Evolutionary conservation across 768 basidiomycete genomes (phyloP).

Genomic region (Coprinopsis sp.): DNA sequence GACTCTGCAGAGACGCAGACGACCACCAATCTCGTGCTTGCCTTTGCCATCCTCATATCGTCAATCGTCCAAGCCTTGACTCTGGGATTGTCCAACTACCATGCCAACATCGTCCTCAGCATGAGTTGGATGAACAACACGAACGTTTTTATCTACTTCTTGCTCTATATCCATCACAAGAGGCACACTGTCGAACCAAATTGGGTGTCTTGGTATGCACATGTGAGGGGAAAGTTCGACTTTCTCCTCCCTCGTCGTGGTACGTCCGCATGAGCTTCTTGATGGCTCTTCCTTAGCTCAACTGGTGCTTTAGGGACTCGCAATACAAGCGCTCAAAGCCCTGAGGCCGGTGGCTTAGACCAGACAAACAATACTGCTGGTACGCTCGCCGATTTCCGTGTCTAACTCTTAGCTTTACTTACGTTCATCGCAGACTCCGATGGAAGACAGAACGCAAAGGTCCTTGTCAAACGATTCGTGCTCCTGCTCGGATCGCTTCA

Average conservation of each 20-base stretch:
- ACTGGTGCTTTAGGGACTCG: conserved; percentile 15
- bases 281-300: conserved; percentile 11
- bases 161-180: too few species aligned
- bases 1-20: conserved; percentile 11
- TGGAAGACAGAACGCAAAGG: not conserved
- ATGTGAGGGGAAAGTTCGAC: conserved; percentile 21
- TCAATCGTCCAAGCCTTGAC: too few species aligned
- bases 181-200: too few species aligned
- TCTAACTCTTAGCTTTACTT: not conserved
- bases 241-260: conserved; percentile 21
- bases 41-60: too few species aligned
- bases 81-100: too few species aligned
- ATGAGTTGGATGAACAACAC: too few species aligned
- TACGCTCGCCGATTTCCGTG: not conserved
- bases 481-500: too few species aligned
- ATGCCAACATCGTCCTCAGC: too few species aligned
- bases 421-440: too few species aligned
- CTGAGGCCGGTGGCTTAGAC: not conserved
- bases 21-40: too few species aligned
- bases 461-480: too few species aligned
- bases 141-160: too few species aligned
- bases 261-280: conserved; percentile 20
- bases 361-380: not conserved
- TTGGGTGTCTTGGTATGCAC: conserved; percentile 22
- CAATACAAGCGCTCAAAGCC: not conserved